Percentiles rank a stretch among this genome's conserved stretches.
These are phyloP conservation scores for Neoboletus magnificus DNA, from an alignment of 768 basidiomycete species.

Conservation along the genomic window DNA sequence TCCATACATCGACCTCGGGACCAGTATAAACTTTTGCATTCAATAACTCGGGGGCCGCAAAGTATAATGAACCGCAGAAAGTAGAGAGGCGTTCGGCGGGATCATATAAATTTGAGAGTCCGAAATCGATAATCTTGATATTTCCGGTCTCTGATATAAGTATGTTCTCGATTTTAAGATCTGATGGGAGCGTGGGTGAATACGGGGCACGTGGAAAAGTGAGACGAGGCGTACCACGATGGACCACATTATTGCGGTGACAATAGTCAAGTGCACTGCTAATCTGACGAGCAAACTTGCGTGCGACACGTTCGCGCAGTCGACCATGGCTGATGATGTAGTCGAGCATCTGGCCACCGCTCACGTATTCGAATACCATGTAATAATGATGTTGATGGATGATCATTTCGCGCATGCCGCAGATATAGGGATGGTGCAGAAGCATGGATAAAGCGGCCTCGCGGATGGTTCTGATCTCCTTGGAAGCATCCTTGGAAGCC, in stretches of 20 bases:
- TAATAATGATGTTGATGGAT: conserved; percentile 98
- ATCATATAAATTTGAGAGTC: conserved; percentile 92
- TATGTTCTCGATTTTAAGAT: conserved; percentile 99
- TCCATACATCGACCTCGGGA: conserved; percentile 98
- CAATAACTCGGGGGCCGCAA: conserved; percentile 95
- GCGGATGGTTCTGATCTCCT: conserved; percentile 93
- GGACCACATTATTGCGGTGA: conserved; percentile 96
- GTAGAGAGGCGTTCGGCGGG: conserved; percentile 81
- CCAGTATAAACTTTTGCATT: conserved; percentile 97
- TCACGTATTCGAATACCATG: conserved; percentile 99
- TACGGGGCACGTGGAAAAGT: not conserved
- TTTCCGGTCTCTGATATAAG: conserved; percentile 98
- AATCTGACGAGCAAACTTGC: conserved; percentile 98
- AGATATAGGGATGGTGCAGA: conserved; percentile 97
- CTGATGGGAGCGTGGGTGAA: conserved; percentile 25
- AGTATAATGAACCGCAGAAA: conserved; percentile 97
- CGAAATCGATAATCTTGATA: conserved; percentile 99
- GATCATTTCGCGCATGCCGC: conserved; percentile 99
- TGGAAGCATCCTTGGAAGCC: conserved; percentile 86
- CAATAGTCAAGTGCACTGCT: conserved; percentile 95
- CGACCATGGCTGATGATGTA: conserved; percentile 99
- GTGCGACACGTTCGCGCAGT: conserved; percentile 88
- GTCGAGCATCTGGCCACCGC: conserved; percentile 99
- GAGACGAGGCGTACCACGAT: conserved; percentile 59
- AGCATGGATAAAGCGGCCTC: conserved; percentile 95